Conservation (phyloP, 2,329 filamentous ascomycete species). For the Pyricularia grisea region DNA sequence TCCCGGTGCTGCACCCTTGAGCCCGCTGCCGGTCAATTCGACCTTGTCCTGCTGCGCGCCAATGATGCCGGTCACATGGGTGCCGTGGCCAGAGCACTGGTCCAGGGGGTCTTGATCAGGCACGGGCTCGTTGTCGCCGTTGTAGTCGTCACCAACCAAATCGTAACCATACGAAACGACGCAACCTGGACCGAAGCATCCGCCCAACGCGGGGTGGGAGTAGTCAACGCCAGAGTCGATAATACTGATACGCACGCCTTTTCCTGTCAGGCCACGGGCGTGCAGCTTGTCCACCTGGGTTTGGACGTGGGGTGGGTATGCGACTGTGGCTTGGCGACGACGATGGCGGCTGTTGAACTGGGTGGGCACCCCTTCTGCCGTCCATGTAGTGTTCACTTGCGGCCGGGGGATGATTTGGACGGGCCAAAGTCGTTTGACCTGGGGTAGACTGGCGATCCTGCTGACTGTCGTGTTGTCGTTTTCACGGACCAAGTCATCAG, state of each 20-base stretch:
- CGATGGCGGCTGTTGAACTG: background rate
- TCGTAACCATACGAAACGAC: constrained; percentile 6
- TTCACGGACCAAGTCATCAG: background rate
- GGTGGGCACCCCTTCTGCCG: background rate
- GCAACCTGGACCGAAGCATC: constrained; percentile 23
- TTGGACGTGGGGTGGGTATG: constrained; percentile 3
- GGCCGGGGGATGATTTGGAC: constrained; percentile 9
- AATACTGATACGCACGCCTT: constrained; percentile 21
- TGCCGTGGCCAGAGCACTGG: constrained; percentile 8
- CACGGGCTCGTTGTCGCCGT: background rate
- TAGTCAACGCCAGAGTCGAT: constrained; percentile 30
- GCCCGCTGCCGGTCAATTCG: background rate
- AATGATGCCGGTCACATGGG: constrained; percentile 10
- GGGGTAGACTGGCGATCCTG: constrained; percentile 8
- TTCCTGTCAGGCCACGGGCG: constrained; percentile 20
- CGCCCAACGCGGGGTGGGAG: constrained; percentile 28
- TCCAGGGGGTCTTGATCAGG: constrained; percentile 6
- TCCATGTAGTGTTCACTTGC: background rate
- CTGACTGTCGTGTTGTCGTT: constrained; percentile 3
- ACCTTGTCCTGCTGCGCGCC: constrained; percentile 5
- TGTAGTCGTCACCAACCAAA: constrained; percentile 4
- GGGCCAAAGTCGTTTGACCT: constrained; percentile 10
- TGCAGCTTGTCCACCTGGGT: constrained; percentile 14
- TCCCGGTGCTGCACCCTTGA: constrained; percentile 6
- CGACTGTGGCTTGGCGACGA: background rate